Conservation (phyloP, 73 alveolate genomes). For the Paramecium caudatum region DNA sequence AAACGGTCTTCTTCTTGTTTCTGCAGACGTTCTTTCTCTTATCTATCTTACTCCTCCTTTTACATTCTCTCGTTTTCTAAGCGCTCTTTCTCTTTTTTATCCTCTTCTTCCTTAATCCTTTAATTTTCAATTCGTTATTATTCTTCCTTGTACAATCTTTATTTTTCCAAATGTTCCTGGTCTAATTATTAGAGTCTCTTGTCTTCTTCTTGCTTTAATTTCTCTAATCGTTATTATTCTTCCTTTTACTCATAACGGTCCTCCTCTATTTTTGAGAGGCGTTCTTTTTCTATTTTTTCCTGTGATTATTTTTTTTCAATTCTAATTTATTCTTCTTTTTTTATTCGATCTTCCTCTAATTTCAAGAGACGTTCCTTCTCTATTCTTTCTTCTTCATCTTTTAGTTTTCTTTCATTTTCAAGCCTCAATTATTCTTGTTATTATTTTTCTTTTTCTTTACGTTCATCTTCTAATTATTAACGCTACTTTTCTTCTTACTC, state of each 20-base stretch:
- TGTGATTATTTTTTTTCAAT: background rate
- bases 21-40: background rate
- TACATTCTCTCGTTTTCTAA: background rate
- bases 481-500: background rate
- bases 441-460: background rate
- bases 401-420: background rate
- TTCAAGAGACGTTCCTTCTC: background rate
- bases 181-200: no score
- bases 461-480: background rate
- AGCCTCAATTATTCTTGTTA: background rate
- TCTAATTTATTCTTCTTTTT: background rate
- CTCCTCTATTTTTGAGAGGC: no score
- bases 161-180: background rate
- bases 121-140: background rate
- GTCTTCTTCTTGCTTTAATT: no score
- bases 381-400: background rate
- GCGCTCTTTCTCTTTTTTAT: background rate
- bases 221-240: background rate
- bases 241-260: background rate
- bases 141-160: background rate
- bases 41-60: background rate
- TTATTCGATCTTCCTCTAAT: background rate
- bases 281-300: background rate
- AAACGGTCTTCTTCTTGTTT: background rate
- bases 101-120: background rate